These are phyloP conservation scores for Hemisphaericaspora nanyangensis DNA, from an alignment of 805 yeast genomes.

Conservation along the genomic window DNA sequence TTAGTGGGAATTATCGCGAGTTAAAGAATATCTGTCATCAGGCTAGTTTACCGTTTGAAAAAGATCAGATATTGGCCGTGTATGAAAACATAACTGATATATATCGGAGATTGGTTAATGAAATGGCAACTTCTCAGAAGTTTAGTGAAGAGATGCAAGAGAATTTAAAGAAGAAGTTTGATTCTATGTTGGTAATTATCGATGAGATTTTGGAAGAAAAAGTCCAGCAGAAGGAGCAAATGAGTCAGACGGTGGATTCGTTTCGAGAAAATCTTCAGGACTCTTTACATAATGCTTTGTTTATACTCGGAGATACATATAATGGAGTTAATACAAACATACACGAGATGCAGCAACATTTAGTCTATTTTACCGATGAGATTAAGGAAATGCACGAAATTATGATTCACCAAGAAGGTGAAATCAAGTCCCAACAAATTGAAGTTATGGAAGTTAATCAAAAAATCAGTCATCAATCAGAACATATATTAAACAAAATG, in stretches of 20 bases:
- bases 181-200: constrained; percentile 7
- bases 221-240: neutral
- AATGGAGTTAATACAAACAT: constrained; percentile 7
- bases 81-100: constrained; percentile 44
- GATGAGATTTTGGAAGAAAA: constrained; percentile 3
- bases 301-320: constrained; percentile 1
- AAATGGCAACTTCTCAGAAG: constrained; percentile 7
- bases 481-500: neutral
- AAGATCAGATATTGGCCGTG: constrained; percentile 44
- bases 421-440: neutral
- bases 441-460: neutral
- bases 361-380: constrained; percentile 4
- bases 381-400: neutral
- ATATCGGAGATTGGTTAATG: constrained; percentile 9
- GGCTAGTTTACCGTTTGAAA: constrained; percentile 48
- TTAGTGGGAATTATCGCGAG: constrained; percentile 59
- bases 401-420: neutral
- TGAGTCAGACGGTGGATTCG: constrained; percentile 1
- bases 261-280: constrained; percentile 7
- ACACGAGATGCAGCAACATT: constrained; percentile 3
- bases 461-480: constrained; percentile 1
- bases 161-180: constrained; percentile 11
- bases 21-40: constrained; percentile 52
- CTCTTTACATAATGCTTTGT: constrained; percentile 3
- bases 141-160: constrained; percentile 6